phyloP scores from a whole-genome alignment of 768 basidiomycete species.

The Hysterangium stoloniferum region DNA sequence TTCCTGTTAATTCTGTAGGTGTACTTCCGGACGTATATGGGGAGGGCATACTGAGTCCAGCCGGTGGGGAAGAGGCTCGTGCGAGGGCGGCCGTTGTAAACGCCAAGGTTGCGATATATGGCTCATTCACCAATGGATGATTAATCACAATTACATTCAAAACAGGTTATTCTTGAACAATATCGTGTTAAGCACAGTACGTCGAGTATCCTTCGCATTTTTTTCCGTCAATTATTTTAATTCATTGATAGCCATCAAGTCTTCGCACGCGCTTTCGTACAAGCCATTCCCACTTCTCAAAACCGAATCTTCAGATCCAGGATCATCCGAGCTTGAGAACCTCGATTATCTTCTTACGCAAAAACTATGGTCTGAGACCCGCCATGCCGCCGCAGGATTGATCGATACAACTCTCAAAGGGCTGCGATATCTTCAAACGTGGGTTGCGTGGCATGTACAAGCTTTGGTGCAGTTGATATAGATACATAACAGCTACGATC shows the following conservation, averaged over 20 bases:
- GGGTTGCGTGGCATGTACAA: conserved; percentile 4
- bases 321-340: conserved; percentile 26
- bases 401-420: conserved; percentile 50
- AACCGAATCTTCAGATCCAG: conserved; percentile 21
- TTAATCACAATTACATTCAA: conserved; percentile 1
- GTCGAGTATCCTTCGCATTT: conserved; percentile 14
- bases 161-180: conserved; percentile 65
- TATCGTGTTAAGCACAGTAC: conserved; percentile 70
- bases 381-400: conserved; percentile 40
- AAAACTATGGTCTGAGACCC: conserved; percentile 41
- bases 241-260: conserved; percentile 50
- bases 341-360: conserved; percentile 41
- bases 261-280: conserved; percentile 49
- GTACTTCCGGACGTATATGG: conserved; percentile 66
- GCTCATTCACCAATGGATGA: background rate
- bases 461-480: conserved; percentile 11
- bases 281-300: conserved; percentile 50
- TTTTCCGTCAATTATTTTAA: background rate
- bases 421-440: conserved; percentile 72
- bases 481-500: conserved; percentile 50
- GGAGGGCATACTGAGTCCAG: conserved; percentile 51
- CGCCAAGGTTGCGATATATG: conserved; percentile 52
- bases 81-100: conserved; percentile 57
- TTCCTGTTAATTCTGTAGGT: conserved; percentile 80
- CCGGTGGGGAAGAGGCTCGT: conserved; percentile 38